A percentile compares a stretch with the other conserved stretches of the same genome.
phyloP scores from a whole-genome alignment of 176 grass and related monocot genomes.

The Aegilops longissima region DNA sequence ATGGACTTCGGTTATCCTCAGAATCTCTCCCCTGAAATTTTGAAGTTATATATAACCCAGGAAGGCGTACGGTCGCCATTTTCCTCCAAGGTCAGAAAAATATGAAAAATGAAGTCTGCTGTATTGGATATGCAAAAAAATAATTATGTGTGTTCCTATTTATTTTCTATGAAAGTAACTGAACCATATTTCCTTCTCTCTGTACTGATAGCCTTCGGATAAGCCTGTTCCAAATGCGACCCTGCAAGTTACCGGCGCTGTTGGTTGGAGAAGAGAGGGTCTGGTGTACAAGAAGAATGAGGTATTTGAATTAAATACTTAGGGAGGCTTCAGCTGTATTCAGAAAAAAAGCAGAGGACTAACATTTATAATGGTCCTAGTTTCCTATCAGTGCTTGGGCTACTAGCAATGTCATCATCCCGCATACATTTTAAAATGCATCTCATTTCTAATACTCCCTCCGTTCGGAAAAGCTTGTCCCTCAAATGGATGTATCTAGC shows the following conservation, averaged over 20 bases:
- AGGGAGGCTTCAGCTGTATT: slow-evolving; percentile 8
- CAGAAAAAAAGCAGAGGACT: neutral
- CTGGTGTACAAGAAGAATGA: slow-evolving; percentile 99
- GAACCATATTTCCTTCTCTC: slow-evolving; percentile 26
- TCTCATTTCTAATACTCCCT: neutral
- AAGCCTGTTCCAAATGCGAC: slow-evolving; percentile 97
- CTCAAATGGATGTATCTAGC: too few species aligned
- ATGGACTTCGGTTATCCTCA: slow-evolving; percentile 99
- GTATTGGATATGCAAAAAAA: neutral
- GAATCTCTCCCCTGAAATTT: slow-evolving; percentile 98
- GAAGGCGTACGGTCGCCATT: slow-evolving; percentile 97
- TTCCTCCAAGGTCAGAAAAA: slow-evolving; percentile 83
- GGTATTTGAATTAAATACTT: slow-evolving; percentile 47
- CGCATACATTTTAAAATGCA: slow-evolving; percentile 15
- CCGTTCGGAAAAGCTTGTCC: too few species aligned
- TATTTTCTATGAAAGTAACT: slow-evolving; percentile 25
- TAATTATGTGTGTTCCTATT: neutral
- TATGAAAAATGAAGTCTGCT: slow-evolving; percentile 19
- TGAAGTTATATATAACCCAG: slow-evolving; percentile 99
- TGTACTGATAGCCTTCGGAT: slow-evolving; percentile 69
- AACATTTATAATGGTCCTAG: neutral
- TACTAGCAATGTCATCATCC: neutral
- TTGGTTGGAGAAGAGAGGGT: slow-evolving; percentile 99
- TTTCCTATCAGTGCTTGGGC: neutral
- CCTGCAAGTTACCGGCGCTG: slow-evolving; percentile 96